Conservation (phyloP, 2,329 filamentous ascomycete genomes). For the Cryphonectria radicalis region DNA sequence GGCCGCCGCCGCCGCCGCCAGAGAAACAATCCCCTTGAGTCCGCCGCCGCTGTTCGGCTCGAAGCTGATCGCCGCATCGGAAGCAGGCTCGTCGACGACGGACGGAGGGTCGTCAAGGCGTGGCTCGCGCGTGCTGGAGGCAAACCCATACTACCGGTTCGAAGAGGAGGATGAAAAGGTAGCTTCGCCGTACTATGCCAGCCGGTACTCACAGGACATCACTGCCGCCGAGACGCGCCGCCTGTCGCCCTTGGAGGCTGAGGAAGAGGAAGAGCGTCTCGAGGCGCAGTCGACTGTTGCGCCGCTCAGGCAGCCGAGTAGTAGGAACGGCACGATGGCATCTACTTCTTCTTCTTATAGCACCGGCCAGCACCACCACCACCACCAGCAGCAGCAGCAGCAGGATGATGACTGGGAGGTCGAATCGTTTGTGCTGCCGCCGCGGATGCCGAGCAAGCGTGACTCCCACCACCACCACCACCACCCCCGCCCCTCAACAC, state of each 20-base stretch:
- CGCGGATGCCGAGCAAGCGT: conserved; percentile 27
- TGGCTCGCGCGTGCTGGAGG: conserved; percentile 15
- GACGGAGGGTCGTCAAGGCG: conserved; percentile 19
- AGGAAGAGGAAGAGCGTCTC: conserved; percentile 21
- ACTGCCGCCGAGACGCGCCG: conserved; percentile 22
- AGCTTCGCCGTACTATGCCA: neutral
- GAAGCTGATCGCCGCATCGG: conserved; percentile 25
- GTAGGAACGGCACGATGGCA: conserved; percentile 16
- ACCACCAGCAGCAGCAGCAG: neutral
- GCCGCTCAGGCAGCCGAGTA: conserved; percentile 20
- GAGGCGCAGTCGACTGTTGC: conserved; percentile 19
- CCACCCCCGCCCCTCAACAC: neutral
- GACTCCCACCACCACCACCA: neutral
- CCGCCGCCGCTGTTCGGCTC: conserved; percentile 21
- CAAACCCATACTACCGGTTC: conserved; percentile 11
- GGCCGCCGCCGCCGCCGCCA: neutral
- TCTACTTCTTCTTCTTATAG: neutral
- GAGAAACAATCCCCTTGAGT: neutral
- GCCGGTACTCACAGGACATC: conserved; percentile 24
- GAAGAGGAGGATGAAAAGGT: neutral
- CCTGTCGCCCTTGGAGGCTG: conserved; percentile 23
- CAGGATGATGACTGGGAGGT: conserved; percentile 24
- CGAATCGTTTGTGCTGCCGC: conserved; percentile 25
- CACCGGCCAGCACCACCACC: neutral
- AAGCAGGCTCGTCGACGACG: conserved; percentile 22